Conservation (phyloP, 2,329 filamentous ascomycete genomes). For the Pseudopyrenochaeta lycopersici region DNA sequence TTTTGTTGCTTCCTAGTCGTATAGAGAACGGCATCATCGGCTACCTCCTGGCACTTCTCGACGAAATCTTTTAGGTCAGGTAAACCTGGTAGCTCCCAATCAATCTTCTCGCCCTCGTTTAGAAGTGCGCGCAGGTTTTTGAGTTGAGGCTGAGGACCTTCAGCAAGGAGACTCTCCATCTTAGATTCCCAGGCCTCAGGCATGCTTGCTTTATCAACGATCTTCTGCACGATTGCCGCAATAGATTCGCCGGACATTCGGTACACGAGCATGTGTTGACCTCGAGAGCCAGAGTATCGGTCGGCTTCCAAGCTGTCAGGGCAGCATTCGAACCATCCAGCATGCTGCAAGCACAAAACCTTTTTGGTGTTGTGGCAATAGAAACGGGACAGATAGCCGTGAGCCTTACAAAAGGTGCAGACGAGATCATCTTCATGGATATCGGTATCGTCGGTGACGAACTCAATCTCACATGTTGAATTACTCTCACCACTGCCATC, state of each 20-base stretch:
- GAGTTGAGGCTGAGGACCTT: constrained; percentile 83
- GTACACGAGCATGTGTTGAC: constrained; percentile 77
- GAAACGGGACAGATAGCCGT: constrained; percentile 89
- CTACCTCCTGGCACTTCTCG: constrained; percentile 96
- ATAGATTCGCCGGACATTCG: constrained; percentile 79
- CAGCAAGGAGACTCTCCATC: constrained; percentile 82
- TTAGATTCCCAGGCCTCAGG: constrained; percentile 93
- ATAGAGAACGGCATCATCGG: constrained; percentile 95
- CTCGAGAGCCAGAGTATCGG: constrained; percentile 64
- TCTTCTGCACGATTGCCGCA: constrained; percentile 72
- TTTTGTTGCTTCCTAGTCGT: constrained; percentile 98
- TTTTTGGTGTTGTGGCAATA: constrained; percentile 84
- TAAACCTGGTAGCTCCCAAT: constrained; percentile 85
- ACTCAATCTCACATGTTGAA: constrained; percentile 38
- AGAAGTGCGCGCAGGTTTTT: constrained; percentile 85
- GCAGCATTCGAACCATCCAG: constrained; percentile 83
- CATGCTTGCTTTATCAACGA: constrained; percentile 83
- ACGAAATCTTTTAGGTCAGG: constrained; percentile 87
- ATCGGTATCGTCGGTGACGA: constrained; percentile 66
- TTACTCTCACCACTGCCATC: constrained; percentile 61
- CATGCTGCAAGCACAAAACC: constrained; percentile 82
- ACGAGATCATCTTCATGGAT: constrained; percentile 92
- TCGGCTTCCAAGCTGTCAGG: constrained; percentile 68
- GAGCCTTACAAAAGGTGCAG: constrained; percentile 90
- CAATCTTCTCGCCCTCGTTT: constrained; percentile 94